Evolutionary conservation across 148 eudicot species (phyloP), one percentile per base, ranked within the genome.

Genomic region (Agrostemma githago): DNA sequence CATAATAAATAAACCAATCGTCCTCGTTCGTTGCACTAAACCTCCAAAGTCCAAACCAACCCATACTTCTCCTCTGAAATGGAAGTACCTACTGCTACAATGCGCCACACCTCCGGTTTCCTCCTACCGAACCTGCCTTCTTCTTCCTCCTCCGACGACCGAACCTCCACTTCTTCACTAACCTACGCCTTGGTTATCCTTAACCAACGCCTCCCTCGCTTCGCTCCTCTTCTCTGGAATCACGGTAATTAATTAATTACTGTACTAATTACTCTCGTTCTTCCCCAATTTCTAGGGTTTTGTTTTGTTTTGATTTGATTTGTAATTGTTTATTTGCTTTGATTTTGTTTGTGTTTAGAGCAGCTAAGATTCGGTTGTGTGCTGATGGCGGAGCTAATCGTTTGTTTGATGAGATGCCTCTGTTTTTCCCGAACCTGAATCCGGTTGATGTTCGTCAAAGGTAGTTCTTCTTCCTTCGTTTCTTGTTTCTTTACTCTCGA

Each of bases 341-440:
- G 54, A 37, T 21, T 2, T 60, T 60, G 26, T 74, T 81, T 75
- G 64, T 59, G 72, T 84, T 76, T 88, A 74, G 88, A 82, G 79
- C 96, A 94, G 97, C 96, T 79, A 77, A 73, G 48, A 65, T 88
- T 70, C 89, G 88, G 87, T 43, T 94, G 4, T 94, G 91, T 79
- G 97, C 97, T 0, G 98, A 94, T 75, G 97, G 98, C 62, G 98
- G 98, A 58, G 98, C 97, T 4, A 94, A 94, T 77, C 88, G 98
- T 11, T 42, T 91, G 73, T 87, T 70, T 41, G 97, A 94, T 74
- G 90, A 86, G 57, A 72, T 94, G 83, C 97, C 97, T 61, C 78
- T 40, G 19, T 81, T 89, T 40, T 89, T 88, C 9, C 91, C 92
- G 37, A 69, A 78, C 0, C 83, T 87, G 48, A 83, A 84, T 38